Evolutionary conservation across 768 basidiomycete genomes (phyloP), one percentile per base, ranked within the genome.

Genomic region (Pholiota conissans): DNA sequence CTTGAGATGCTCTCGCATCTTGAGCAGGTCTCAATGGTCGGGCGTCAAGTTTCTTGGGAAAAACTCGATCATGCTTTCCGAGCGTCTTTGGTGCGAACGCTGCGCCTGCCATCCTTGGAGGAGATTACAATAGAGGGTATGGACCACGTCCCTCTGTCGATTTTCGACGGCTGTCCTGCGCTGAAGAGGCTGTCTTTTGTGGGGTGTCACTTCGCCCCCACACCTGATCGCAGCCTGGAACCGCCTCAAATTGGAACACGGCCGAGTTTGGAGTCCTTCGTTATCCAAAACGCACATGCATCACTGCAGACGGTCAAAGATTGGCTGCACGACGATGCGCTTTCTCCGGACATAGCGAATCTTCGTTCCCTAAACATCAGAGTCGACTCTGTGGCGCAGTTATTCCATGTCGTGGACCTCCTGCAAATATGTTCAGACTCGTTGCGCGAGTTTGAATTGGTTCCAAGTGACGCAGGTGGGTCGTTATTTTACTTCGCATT

Each of bases 131-230:
- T 64, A 13, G 32, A 45, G 8, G 54, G 46, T 9, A 50, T 64
- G 13, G 50, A 58, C 4, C 40, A 42, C 5, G 60, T 64, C 32
- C 60, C 63, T 1, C 30, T 61, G 27, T 40, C 37, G 4, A 14
- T 56, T 9, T 50, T 61, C 9, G 37, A 58, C 32, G 13, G 27
- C 10, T 57, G 52, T 34, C 16, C 48, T 3, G 49, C 49, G 16
- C 56, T 64, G 4, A 47, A 55, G 40, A 24, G 37, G 5, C 32
- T 64, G 22, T 55, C 57, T 5, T 34, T 64, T 35, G 34, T 32
- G 14, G 22, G 30, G 13, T 32, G 49, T 32, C 26, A 18, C 13
- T 51, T 34, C 18, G 20, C 22, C 2, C 16, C 29, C 5, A 18
- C 9, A 37, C n/a, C 22, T 3, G 22, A 24, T 18, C 6, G 18